These are phyloP conservation scores for Pezicula radicicola DNA, from an alignment of 2,329 filamentous ascomycete species.

Conservation along the genomic window DNA sequence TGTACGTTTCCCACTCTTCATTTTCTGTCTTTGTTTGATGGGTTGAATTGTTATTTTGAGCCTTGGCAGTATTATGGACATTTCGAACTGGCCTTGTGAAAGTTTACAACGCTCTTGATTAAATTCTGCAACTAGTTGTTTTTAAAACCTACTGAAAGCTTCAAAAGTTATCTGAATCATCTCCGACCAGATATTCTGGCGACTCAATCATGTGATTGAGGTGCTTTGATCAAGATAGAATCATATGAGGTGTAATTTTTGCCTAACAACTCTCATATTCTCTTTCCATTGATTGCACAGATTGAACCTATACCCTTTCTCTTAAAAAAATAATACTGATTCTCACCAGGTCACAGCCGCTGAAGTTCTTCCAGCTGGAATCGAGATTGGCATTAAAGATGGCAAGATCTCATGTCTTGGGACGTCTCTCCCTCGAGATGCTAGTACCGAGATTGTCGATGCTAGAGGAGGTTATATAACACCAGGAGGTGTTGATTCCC, in stretches of 20 bases:
- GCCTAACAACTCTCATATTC: neutral
- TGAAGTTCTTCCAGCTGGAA: conserved; percentile 38
- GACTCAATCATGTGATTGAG: too few relatives aligned
- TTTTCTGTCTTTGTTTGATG: neutral
- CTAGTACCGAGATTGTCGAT: conserved; percentile 36
- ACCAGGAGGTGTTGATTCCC: conserved; percentile 45
- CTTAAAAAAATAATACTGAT: conserved; percentile 3
- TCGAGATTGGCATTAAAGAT: conserved; percentile 44
- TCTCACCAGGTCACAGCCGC: conserved; percentile 39
- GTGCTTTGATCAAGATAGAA: too few relatives aligned
- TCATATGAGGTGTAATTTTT: too few relatives aligned
- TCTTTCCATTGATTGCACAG: neutral
- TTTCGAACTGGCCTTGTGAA: too few relatives aligned
- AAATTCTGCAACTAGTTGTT: too few relatives aligned
- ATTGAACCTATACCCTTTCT: neutral
- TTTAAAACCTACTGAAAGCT: too few relatives aligned
- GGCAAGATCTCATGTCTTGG: conserved; percentile 45
- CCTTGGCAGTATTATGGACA: neutral
- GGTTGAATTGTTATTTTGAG: too few relatives aligned
- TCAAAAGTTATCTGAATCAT: too few relatives aligned
- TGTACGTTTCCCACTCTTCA: conserved; percentile 21
- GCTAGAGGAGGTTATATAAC: conserved; percentile 43
- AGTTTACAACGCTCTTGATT: too few relatives aligned
- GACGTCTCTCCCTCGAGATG: conserved; percentile 28
- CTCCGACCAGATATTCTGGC: too few relatives aligned